Percentiles rank a stretch among this genome's conserved stretches.
phyloP scores from a whole-genome alignment of 1,139 yeast species.

The Suhomyces anneliseae region DNA sequence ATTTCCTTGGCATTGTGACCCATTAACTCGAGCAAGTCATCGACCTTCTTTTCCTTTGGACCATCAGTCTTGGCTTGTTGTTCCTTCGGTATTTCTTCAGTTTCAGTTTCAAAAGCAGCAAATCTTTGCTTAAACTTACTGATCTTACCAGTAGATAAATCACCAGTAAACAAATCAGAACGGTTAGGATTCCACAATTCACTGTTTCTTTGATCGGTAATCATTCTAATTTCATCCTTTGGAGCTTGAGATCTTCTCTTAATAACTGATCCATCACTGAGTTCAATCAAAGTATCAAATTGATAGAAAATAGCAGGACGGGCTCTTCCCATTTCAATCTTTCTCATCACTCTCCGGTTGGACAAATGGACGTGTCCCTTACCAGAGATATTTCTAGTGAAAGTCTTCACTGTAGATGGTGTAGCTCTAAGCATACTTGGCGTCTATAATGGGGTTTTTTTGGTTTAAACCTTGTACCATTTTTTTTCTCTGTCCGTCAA shows the following conservation, averaged over 20 bases:
- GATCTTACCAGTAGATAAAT: slow-evolving; percentile 82
- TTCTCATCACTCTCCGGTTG: slow-evolving; percentile 54
- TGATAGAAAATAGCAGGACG: slow-evolving; percentile 92
- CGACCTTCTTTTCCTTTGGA: slow-evolving; percentile 25
- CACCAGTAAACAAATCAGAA: slow-evolving; percentile 70
- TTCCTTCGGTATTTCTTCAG: slow-evolving; percentile 17
- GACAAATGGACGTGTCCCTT: slow-evolving; percentile 38
- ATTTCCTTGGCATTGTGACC: slow-evolving; percentile 64
- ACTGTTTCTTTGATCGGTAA: slow-evolving; percentile 84
- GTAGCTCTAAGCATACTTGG: neutral
- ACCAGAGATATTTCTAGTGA: slow-evolving; percentile 30
- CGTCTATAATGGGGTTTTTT: too few relatives aligned
- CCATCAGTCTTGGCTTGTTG: slow-evolving; percentile 10
- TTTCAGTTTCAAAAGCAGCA: slow-evolving; percentile 49
- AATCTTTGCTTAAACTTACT: slow-evolving; percentile 82
- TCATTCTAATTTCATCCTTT: slow-evolving; percentile 78
- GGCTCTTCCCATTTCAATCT: slow-evolving; percentile 69
- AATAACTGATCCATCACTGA: slow-evolving; percentile 91
- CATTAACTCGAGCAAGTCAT: slow-evolving; percentile 60
- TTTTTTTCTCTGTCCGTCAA: slow-evolving; percentile 1
- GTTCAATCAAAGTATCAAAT: slow-evolving; percentile 82
- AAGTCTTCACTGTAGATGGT: slow-evolving; percentile 7
- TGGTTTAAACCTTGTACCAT: too few relatives aligned
- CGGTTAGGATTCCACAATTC: slow-evolving; percentile 87
- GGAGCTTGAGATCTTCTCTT: slow-evolving; percentile 85